Evolutionary conservation across 164 flowering plant genomes (phyloP), one percentile per base, ranked within the genome.

Genomic region (Liquidambar formosana): DNA sequence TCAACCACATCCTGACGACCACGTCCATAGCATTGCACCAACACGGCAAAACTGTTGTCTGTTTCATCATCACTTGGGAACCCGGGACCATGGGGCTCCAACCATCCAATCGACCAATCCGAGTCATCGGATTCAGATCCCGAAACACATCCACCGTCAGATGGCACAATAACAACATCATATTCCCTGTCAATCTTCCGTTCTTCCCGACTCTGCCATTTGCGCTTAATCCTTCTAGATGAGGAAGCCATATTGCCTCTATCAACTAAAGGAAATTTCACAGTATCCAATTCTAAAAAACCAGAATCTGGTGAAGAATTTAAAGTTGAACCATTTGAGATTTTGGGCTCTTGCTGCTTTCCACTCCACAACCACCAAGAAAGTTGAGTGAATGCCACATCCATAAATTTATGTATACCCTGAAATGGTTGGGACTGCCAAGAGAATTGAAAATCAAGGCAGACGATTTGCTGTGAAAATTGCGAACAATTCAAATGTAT

Each of bases 41-140:
- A 73, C 76, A 92, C 97, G 19, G 91, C 97, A 67, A 92, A 92
- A 69, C 94, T 88, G 71, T 77, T 76, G 71, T 86, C 91, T 16
- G 70, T 54, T 51, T 88, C 95, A 75, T 82, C 89, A 49, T 84
- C 92, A 66, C 83, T 85, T 54, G 67, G 90, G 73, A 92, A 90
- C 68, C 79, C 96, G 66, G 91, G 83, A 43, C 90, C 92, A 69
- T 90, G 97, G 53, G 95, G 97, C 69, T 92, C 97, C 76, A 87
- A 74, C 97, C 97, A 92, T 69, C 97, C 97, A 69, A 90, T 83
- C 4, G 97, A 92, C 90, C 93, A 92, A 78, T 92, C 97, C 0
- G 94, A 90, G 54, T 73, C 97, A 72, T 90, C 97, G 21, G 97
- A 93, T 64, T 93, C 97, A 44, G 94, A 85, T 8, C 90, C 97